Evolutionary conservation across 345 rosid species (phyloP).

Genomic region (Acer saccharum): DNA sequence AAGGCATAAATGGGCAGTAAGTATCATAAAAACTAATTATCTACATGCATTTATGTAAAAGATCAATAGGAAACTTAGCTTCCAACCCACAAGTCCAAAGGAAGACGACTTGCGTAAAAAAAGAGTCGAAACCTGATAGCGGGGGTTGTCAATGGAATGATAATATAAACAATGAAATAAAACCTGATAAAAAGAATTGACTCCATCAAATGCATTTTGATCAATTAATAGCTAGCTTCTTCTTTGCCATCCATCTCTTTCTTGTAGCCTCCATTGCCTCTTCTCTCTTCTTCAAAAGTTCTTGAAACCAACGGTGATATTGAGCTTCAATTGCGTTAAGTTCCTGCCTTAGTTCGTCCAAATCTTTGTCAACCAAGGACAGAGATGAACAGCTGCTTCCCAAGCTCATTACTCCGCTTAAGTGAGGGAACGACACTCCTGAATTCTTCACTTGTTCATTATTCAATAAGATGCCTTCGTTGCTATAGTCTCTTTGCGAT

Average conservation of each 20-base stretch:
- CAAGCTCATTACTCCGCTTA: conserved; percentile 33
- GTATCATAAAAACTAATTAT: background rate
- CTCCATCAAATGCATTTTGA: background rate
- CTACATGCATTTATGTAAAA: background rate
- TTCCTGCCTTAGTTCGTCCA: conserved; percentile 56
- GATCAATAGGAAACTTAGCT: no score
- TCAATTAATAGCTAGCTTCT: conserved; percentile 29
- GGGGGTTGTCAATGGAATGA: conserved; percentile 3
- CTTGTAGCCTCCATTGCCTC: conserved; percentile 67
- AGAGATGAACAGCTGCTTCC: conserved; percentile 40
- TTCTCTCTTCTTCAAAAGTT: conserved; percentile 65
- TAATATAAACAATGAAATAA: background rate
- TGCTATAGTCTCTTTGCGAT: conserved; percentile 26
- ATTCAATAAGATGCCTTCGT: conserved; percentile 25
- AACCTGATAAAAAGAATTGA: background rate
- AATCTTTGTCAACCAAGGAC: conserved; percentile 30
- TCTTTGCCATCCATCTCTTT: conserved; percentile 60
- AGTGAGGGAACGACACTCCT: conserved; percentile 32
- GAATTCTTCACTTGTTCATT: conserved; percentile 28
- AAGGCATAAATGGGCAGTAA: background rate
- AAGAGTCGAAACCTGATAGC: conserved; percentile 19
- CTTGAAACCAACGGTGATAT: conserved; percentile 56
- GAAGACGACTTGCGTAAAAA: conserved; percentile 17
- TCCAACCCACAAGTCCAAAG: conserved; percentile 5
- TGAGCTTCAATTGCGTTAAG: conserved; percentile 66